Evolutionary conservation across 352 stramenopile species (phyloP).

Genomic region (Globisporangium mamillatum): DNA sequence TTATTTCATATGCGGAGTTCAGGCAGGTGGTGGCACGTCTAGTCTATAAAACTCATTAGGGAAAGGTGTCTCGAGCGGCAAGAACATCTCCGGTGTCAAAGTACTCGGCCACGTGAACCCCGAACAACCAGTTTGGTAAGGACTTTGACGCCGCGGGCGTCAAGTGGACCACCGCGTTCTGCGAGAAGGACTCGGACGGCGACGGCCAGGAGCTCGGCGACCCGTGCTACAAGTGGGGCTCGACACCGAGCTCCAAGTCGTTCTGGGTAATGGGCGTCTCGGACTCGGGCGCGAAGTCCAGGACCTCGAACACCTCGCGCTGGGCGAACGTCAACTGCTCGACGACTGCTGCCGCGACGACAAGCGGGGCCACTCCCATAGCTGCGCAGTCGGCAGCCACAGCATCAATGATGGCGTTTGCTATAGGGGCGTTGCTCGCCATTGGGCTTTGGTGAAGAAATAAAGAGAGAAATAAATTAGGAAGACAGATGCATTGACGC

Average conservation of each 20-base stretch:
- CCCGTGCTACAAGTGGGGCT: slow-evolving; percentile 34
- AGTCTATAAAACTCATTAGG: no score
- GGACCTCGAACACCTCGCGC: slow-evolving; percentile 21
- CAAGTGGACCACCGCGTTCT: slow-evolving; percentile 36
- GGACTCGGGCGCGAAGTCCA: slow-evolving; percentile 21
- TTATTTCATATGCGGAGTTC: no score
- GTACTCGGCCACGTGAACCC: slow-evolving; percentile 34
- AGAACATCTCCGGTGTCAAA: slow-evolving; percentile 25
- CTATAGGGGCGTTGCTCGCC: no score
- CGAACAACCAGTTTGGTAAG: slow-evolving; percentile 32
- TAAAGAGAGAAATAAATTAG: no score
- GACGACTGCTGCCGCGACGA: no score
- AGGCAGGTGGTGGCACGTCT: no score
- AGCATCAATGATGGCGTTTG: no score
- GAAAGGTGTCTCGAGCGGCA: slow-evolving; percentile 30
- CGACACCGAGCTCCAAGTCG: no score
- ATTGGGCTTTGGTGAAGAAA: no score
- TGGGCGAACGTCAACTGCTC: slow-evolving; percentile 21
- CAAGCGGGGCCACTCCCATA: no score
- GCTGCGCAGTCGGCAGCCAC: no score
- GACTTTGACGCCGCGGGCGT: slow-evolving; percentile 28
- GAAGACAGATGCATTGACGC: no score
- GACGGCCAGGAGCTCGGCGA: slow-evolving; percentile 63
- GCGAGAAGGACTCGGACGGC: slow-evolving; percentile 30
- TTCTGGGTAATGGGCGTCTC: slow-evolving; percentile 25